Evolutionary conservation across 139 green algal genomes (phyloP), one percentile per base, ranked within the genome.

Genomic region (Chlorella sp.): DNA sequence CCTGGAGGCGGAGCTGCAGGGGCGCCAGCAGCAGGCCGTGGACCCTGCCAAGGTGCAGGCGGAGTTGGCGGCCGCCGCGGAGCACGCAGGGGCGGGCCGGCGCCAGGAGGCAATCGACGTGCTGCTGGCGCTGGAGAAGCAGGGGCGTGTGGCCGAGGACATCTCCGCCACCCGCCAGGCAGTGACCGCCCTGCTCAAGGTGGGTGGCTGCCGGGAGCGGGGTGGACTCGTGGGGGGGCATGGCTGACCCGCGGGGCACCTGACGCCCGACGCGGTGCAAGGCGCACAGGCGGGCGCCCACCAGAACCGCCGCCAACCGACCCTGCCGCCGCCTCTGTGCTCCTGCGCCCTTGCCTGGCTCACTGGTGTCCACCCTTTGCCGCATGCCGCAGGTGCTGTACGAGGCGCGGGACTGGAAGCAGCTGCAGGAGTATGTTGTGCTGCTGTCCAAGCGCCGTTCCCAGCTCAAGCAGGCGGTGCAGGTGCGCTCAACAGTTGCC

Each of bases 401-500:
- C 68, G 83, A 92, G 34, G 93, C 93, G 14, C 84, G 87, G 16
- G 91, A 98, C 65, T 99, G 95, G 96, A 95, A 96, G 75, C 81
- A 87, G 36, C 90, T 99, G 28, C 95, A 98, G 85, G 97, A 99
- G 87, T 91, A 98, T 70, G 94, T 99, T 44, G 82, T 97, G 73
- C 87, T 98, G 76, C 90, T 99, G n/a, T 92, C 96, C 32, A 99
- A 99, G 92, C 88, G 97, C n/a, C 86, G 97, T 9, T 92, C 91
- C 17, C 97, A 99, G 92, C 88, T 99, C 13, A 99, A 99, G 77
- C 89, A 97, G 92, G 96, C 93, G 5, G 93, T 99, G 38, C 92
- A 95, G 86, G 92, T 88, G 0, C 51, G 51, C 13, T 20, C 2
- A 16, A 16, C 51, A 24, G 51, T 24, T n/a, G n/a, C n/a, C n/a